Base-by-base conservation (phyloP, 768 basidiomycete genomes). In the Termitomyces eurrhizus region DNA sequence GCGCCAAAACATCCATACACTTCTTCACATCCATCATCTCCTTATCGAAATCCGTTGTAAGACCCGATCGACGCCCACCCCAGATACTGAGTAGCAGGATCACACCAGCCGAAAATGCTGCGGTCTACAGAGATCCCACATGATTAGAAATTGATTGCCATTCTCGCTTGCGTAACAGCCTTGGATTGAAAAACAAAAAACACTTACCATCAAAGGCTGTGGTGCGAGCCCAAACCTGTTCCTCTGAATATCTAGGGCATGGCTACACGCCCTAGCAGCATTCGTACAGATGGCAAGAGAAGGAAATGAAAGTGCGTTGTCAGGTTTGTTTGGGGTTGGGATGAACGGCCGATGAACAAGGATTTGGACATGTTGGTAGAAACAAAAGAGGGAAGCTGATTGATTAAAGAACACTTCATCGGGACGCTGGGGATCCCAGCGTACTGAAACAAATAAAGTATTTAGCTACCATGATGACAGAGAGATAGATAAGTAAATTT, bases 301-400 rank as follows among this genome's bases (percentile, higher is more conserved):
- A 7, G 87, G 88, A 67, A 85, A 84, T 1, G 80, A 77, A 4
- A 82, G 65, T 3, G 74, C 63, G 32, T 46, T 56, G 18, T 78
- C 75, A 0, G 78, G 78, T 57, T 77, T 80, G 44, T 74, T 74
- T 1, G 82, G 80, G 0, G 83, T 79, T 0, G 86, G 87, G 59
- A 93, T 85, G 74, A 91, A 93, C 0, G 89, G 89, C 4, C 90
- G 84, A 70, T 93, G 90, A 44, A 91, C 78, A 44, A 89, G 75
- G 59, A 93, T 91, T 69, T 88, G 85, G 21, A 84, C 73, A 57
- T 86, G 78, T 67, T 90, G 80, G 62, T 80, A 80, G 7, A 66
- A 67, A 24, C 71, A 68, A 56, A 80, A 81, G 3, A 92, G 75
- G 16, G 75, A 67, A 0, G 85, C 88, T 1, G 87, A 88, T 74